Evolutionary conservation across 768 basidiomycete genomes (phyloP).

Genomic region (Kwoniella pini): DNA sequence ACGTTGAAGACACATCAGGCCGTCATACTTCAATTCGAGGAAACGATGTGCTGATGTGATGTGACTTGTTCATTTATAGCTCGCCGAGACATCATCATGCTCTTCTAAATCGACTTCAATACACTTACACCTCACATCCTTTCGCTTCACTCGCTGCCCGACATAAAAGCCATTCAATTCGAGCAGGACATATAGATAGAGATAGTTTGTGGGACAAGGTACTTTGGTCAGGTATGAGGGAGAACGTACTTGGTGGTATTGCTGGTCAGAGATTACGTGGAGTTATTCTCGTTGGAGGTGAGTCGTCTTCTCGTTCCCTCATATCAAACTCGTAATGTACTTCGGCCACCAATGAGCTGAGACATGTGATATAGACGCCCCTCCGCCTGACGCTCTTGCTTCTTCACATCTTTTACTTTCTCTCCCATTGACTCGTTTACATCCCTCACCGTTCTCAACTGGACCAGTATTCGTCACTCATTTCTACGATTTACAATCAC

Average conservation of each 20-base stretch:
- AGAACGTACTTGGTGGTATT: slow-evolving; percentile 62
- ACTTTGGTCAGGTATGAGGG: slow-evolving; percentile 69
- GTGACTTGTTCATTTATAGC: slow-evolving; percentile 23
- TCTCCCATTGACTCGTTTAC: slow-evolving; percentile 68
- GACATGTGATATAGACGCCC: slow-evolving; percentile 16
- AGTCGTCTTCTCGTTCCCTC: slow-evolving; percentile 25
- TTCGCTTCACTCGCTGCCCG: slow-evolving; percentile 69
- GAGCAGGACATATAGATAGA: slow-evolving; percentile 73
- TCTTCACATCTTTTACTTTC: slow-evolving; percentile 74
- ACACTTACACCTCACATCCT: slow-evolving; percentile 61
- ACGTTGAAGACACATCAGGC: too few relatives aligned
- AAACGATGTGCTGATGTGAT: too few relatives aligned
- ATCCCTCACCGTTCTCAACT: slow-evolving; percentile 64
- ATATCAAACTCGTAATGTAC: too few relatives aligned
- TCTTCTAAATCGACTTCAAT: slow-evolving; percentile 61
- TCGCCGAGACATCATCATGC: slow-evolving; percentile 64
- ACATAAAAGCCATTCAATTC: slow-evolving; percentile 71
- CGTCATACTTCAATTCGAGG: too few relatives aligned
- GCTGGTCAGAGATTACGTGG: slow-evolving; percentile 66
- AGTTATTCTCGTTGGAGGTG: slow-evolving; percentile 74
- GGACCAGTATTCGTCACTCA: slow-evolving; percentile 82
- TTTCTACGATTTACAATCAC: slow-evolving; percentile 77
- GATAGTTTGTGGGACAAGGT: slow-evolving; percentile 82
- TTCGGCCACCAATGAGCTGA: slow-evolving; percentile 7
- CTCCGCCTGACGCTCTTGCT: slow-evolving; percentile 26